Evolutionary conservation across 495 filamentous ascomycete genomes (phyloP).

Genomic region (Penicillium canariense): DNA sequence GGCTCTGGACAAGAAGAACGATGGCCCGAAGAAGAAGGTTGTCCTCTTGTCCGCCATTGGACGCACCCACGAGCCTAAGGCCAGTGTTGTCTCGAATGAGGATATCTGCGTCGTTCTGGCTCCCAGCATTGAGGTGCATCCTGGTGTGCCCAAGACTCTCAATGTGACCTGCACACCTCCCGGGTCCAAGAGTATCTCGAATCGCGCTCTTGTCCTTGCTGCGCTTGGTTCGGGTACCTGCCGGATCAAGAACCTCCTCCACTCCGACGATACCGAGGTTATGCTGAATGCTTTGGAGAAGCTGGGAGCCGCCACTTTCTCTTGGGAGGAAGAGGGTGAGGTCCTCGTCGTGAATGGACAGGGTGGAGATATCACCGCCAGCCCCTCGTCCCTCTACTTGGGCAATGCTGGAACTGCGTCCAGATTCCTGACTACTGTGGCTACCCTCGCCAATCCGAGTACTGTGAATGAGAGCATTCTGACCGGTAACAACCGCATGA

Average conservation of each 20-base stretch:
- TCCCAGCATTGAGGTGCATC: conserved; percentile 69
- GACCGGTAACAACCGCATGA: conserved; percentile 96
- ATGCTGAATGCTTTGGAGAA: conserved; percentile 87
- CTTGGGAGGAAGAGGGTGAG: conserved; percentile 91
- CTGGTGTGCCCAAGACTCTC: conserved; percentile 60
- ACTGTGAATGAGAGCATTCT: conserved; percentile 67
- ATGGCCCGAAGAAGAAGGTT: conserved; percentile 92
- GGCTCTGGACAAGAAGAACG: conserved; percentile 98
- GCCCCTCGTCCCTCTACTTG: conserved; percentile 75
- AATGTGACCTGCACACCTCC: conserved; percentile 80
- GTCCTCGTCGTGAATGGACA: conserved; percentile 87
- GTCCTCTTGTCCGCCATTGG: conserved; percentile 94
- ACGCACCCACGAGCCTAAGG: conserved; percentile 78
- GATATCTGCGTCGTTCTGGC: conserved; percentile 84
- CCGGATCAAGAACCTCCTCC: conserved; percentile 84
- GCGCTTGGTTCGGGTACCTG: conserved; percentile 86
- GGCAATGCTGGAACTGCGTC: conserved; percentile 97
- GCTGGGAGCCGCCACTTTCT: conserved; percentile 85
- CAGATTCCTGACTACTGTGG: conserved; percentile 90
- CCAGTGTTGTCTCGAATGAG: conserved; percentile 81
- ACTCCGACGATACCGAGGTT: conserved; percentile 95
- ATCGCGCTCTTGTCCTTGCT: conserved; percentile 88
- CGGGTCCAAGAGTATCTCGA: conserved; percentile 97
- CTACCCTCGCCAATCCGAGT: conserved; percentile 72
- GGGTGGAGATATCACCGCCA: conserved; percentile 79